Evolutionary conservation across 148 eudicot species (phyloP).

Genomic region (Dysphania ambrosioides): DNA sequence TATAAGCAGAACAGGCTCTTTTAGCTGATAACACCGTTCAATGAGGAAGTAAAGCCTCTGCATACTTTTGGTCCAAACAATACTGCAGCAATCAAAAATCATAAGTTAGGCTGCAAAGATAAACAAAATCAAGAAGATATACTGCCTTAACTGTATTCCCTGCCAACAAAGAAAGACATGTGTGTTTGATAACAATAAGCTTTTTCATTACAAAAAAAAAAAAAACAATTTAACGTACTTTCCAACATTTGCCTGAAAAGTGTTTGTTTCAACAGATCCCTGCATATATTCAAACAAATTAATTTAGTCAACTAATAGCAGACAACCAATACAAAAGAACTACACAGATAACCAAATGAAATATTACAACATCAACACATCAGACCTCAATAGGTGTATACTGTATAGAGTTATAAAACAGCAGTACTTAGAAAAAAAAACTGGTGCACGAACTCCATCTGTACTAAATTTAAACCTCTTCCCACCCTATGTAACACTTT

Average conservation of each 20-base stretch:
- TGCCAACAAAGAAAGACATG: not conserved
- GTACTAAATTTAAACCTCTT: no score
- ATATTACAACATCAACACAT: no score
- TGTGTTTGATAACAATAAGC: not conserved
- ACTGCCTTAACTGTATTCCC: not conserved
- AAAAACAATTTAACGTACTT: conserved; percentile 15
- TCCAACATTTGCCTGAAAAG: conserved; percentile 15
- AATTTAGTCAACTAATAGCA: conserved; percentile 8
- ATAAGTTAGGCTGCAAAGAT: not conserved
- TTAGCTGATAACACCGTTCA: conserved; percentile 75
- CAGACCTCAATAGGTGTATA: no score
- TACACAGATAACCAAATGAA: not conserved
- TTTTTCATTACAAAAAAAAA: no score
- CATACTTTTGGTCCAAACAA: conserved; percentile 83
- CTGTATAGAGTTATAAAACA: no score
- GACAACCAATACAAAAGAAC: no score
- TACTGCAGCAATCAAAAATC: conserved; percentile 39
- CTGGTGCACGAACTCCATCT: no score
- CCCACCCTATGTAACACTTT: no score
- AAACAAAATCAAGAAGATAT: not conserved
- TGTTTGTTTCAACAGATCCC: conserved; percentile 8
- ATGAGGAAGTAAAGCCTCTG: conserved; percentile 79
- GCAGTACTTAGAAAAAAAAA: no score
- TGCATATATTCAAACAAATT: conserved; percentile 18
- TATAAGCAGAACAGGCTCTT: conserved; percentile 94